Evolutionary conservation across 2,329 filamentous ascomycete genomes (phyloP), one percentile per base, ranked within the genome.

Genomic region (Colletotrichum gloeosporioides): DNA sequence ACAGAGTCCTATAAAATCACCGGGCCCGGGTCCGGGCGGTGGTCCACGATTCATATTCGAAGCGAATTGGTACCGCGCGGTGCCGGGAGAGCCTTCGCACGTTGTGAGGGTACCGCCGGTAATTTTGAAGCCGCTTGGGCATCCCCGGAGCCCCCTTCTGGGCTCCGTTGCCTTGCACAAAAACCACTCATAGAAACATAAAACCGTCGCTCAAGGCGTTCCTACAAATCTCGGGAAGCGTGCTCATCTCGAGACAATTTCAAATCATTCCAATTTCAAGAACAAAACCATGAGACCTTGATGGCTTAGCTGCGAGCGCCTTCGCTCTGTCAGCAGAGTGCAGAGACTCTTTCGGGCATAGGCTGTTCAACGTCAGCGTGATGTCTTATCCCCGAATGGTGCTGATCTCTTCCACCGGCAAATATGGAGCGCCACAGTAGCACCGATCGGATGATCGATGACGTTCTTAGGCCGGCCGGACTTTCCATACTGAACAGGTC

Each of bases 391-490:
- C 57, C 69, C 69, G 57, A 69, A 25, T 36, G 16, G 5, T 10
- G 32, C 27, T 62, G 36, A 70, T 34, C 62, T 36, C 44, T 36
- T 32, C 36, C 62, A 29, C 68, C 34, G 27, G 27, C 32, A 16
- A 22, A 34, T 68, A 61, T 44, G 73, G 55, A 44, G 57, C 69
- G 6, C 18, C 29, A 15, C 25, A 18, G 32, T 25, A 44, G 49
- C 62, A 67, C 62, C 18, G 34, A 66, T 39, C 36, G 67, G 55
- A 36, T 55, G 63, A 73, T 76, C 73, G 65, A 76, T 73, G 73
- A 76, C 73, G 69, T 69, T 63, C 32, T 31, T 9, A 10, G 10
- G 5, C 49, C 49, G 7, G 44, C 25, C 12, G 27, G 36, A n/a
- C 6, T 16, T 8, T 31, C 32, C 8, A 63, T 49, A 27, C 6